Evolutionary conservation across 371 early-diverging fungal species (phyloP).

Genomic region (Apophysomyces trapeziformis): DNA sequence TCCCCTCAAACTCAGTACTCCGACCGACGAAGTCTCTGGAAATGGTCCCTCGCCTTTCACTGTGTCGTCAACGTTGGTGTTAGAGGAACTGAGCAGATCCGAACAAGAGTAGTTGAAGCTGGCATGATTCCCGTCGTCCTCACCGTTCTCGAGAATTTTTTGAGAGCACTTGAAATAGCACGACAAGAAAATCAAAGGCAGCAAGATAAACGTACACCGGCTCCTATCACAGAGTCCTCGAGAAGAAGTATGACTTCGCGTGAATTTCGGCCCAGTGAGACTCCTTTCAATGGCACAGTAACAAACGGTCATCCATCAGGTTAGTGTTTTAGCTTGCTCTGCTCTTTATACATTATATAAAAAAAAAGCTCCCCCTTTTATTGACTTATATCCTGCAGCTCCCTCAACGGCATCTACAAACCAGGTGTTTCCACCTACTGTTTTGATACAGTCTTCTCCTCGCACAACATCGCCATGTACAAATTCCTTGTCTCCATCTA

Average conservation of each 20-base stretch:
- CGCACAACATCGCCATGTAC: conserved; percentile 13
- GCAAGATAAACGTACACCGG: background rate
- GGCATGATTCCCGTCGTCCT: conserved; percentile 82
- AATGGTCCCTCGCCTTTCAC: conserved; percentile 85
- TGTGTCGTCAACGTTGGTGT: conserved; percentile 88
- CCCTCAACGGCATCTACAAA: background rate
- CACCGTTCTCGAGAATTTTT: conserved; percentile 74
- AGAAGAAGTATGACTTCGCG: background rate
- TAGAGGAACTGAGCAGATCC: conserved; percentile 79
- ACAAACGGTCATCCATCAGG: conserved; percentile 14
- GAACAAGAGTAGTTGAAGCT: conserved; percentile 84
- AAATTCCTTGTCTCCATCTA: background rate
- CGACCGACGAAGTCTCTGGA: conserved; percentile 75
- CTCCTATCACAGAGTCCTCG: background rate
- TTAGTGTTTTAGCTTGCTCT: conserved; percentile 29
- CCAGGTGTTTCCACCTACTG: background rate
- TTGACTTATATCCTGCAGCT: conserved; percentile 7
- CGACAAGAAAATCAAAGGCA: conserved; percentile 48
- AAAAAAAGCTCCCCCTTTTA: background rate
- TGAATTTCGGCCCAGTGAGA: background rate
- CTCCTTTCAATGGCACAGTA: background rate
- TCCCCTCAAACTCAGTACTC: conserved; percentile 61
- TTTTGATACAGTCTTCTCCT: background rate
- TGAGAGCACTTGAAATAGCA: conserved; percentile 59
- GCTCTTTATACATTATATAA: conserved; percentile 9